Conservation (phyloP, 129 eudicot genomes). For the Solidago caesia region DNA sequence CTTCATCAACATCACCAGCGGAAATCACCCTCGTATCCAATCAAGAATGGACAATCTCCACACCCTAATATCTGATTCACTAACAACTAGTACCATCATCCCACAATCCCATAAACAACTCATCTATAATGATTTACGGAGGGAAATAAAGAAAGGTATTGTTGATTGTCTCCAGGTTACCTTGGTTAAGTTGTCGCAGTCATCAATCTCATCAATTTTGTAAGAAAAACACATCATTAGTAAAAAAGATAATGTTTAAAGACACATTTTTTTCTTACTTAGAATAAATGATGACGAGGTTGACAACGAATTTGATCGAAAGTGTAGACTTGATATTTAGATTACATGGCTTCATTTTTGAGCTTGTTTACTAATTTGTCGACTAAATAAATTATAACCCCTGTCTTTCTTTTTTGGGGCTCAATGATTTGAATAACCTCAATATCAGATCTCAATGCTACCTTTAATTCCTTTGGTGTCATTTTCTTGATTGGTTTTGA, state of each 20-base stretch:
- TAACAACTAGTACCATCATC: too few species aligned
- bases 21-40: too few species aligned
- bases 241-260: not conserved
- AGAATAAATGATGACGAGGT: not conserved
- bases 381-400: slow-evolving; percentile 78
- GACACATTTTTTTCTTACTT: not conserved
- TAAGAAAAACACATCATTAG: not conserved
- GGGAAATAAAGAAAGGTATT: too few species aligned
- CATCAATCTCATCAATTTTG: not conserved
- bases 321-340: slow-evolving; percentile 13
- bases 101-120: too few species aligned
- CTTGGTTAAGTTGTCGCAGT: too few species aligned
- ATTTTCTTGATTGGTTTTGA: slow-evolving; percentile 76
- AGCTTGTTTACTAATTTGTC: slow-evolving; percentile 83
- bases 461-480: slow-evolving; percentile 66
- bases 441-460: slow-evolving; percentile 66
- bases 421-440: slow-evolving; percentile 74
- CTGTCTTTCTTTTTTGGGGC: slow-evolving; percentile 91
- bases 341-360: slow-evolving; percentile 82
- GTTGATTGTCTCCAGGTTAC: too few species aligned
- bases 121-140: too few species aligned
- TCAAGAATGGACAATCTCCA: too few species aligned
- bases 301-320: not conserved
- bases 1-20: too few species aligned
- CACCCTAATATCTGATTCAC: too few species aligned